Evolutionary conservation across 2,329 filamentous ascomycete species (phyloP), one percentile per base, ranked within the genome.

Genomic region (Microsporum audouinii): DNA sequence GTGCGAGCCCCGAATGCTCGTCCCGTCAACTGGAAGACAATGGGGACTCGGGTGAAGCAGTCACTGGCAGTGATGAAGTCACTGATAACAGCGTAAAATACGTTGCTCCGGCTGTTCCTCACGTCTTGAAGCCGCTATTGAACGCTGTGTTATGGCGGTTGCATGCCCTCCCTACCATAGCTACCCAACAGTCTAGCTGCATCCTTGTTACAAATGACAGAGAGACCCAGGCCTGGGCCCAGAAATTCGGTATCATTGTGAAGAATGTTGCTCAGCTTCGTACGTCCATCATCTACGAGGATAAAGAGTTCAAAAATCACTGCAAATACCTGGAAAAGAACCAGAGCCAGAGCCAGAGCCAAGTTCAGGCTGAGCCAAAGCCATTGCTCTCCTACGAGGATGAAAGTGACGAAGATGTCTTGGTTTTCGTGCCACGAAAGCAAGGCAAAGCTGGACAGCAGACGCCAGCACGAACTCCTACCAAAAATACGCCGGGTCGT

Each of bases 181-280:
- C 70, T 4, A 71, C 71, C 38, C 68, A 70, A 10, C 65, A 70
- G 1, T 74, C 73, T 60, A 70, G 68, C 33, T 73, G 74, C 45
- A 77, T 78, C 41, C 68, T 79, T 5, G 71, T 78, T 31, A 75
- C 75, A 47, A 78, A 78, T 58, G 75, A 78, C 58, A 74, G 72
- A 10, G 67, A 68, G 53, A 76, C 73, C 4, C 75, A 77, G 63
- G 64, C 71, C 1, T 77, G 75, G 75, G 76, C 76, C 3, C 76
- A 77, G 63, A 78, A 78, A 60, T 78, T 78, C 62, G 76, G 75
- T 7, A 75, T 79, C 49, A 71, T 70, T 1, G 74, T 76, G 33
- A 78, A 78, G 66, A 79, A 77, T 61, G 77, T 78, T 62, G 74
- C 77, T 59, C 77, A 79, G 63, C 65, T 79, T 57, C 75, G 77